Base-by-base conservation (phyloP, 2,329 filamentous ascomycete species). In the Stagonosporopsis vannaccii region DNA sequence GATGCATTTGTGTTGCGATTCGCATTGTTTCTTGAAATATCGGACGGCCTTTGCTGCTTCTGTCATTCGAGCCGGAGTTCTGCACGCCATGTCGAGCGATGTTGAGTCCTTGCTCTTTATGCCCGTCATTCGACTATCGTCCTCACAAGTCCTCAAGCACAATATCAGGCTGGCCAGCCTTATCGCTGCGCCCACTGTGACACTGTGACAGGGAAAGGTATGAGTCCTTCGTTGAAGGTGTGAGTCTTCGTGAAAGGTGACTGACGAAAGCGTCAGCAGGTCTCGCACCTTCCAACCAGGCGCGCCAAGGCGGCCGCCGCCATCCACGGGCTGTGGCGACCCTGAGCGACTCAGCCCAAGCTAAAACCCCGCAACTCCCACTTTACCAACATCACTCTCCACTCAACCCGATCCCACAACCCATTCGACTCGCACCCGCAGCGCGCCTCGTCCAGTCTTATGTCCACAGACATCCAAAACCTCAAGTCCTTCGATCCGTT, bases 401-500 rank as follows among this genome's bases (percentile, higher is more conserved):
- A 53, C 44, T 49, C 39, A 42, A 43, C 47, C 13, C 42, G 6
- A 45, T 32, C 20, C 26, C 54, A 25, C 47, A 52, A 22, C 6
- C 35, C 40, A 20, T 44, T 35, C 32, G 32, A 36, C 42, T 51
- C 60, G 54, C 59, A 58, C 58, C 65, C 65, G 64, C 67, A 69
- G 62, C 65, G 63, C 64, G 63, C 61, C 57, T 61, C 67, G 67
- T 63, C 66, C 68, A 70, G 68, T 68, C 68, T 67, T 66, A 72
- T 73, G 68, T 68, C 77, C 67, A 72, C 70, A 62, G 67, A 70
- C 62, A 72, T 72, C 63, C 67, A 72, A 64, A 97, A 72, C 60
- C 67, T 72, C 59, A 70, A 72, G 65, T 65, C 66, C 65, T 71
- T 71, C 65, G 95, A 99, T 90, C 95, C 95, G 90, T 99, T 99